Evolutionary conservation across 495 filamentous ascomycete species (phyloP).

Genomic region (Diplogelasinospora grovesii): DNA sequence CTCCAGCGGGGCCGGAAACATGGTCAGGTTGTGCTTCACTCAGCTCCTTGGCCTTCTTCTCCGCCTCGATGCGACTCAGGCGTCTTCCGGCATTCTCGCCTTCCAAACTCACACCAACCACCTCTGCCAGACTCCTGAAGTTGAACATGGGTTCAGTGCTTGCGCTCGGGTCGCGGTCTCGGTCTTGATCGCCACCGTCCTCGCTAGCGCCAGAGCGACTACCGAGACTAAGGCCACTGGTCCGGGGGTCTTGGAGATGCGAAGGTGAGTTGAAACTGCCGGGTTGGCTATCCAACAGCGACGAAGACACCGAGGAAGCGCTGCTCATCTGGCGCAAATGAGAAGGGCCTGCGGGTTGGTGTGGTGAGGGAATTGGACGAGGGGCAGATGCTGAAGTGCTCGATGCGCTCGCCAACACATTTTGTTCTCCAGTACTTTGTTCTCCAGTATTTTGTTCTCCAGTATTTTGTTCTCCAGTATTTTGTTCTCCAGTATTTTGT

Average conservation of each 20-base stretch:
- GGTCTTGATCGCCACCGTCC: slow-evolving; percentile 33
- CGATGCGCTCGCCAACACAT: slow-evolving; percentile 17
- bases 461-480: no score
- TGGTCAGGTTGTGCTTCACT: neutral
- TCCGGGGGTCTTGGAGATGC: slow-evolving; percentile 39
- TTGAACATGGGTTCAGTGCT: slow-evolving; percentile 80
- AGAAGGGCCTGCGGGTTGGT: slow-evolving; percentile 47
- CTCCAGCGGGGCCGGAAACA: no score
- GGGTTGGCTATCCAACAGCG: slow-evolving; percentile 56
- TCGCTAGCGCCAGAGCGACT: slow-evolving; percentile 30
- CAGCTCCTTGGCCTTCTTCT: slow-evolving; percentile 7
- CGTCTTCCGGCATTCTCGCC: slow-evolving; percentile 27
- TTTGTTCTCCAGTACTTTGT: no score
- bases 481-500: no score
- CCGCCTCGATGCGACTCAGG: slow-evolving; percentile 20
- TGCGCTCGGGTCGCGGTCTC: slow-evolving; percentile 41
- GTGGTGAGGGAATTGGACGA: slow-evolving; percentile 33
- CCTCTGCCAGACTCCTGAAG: slow-evolving; percentile 78
- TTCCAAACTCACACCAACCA: slow-evolving; percentile 59
- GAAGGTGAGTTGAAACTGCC: slow-evolving; percentile 44
- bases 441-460: no score
- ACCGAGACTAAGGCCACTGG: slow-evolving; percentile 35
- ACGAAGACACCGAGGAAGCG: slow-evolving; percentile 74
- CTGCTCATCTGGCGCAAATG: slow-evolving; percentile 76
- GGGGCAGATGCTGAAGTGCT: slow-evolving; percentile 14